Conservation (phyloP, 192 early-diverging fungal species). For the Gorgonomyces haynaldii region DNA sequence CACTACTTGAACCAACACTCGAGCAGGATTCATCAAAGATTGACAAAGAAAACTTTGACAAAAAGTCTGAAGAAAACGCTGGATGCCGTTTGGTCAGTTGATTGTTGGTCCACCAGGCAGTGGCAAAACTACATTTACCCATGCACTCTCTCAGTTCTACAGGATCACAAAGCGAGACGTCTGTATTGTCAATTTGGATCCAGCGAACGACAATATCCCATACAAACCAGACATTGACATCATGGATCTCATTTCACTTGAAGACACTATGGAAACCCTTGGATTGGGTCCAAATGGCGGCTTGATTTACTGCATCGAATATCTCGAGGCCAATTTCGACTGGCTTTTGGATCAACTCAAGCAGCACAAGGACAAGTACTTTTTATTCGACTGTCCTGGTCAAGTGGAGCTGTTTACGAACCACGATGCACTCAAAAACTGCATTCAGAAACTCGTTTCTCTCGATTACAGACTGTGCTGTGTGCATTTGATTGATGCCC, state of each 20-base stretch:
- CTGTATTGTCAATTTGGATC: slow-evolving; percentile 48
- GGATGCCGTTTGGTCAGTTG: slow-evolving; percentile 33
- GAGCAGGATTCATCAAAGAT: too few relatives aligned
- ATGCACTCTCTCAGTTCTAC: slow-evolving; percentile 39
- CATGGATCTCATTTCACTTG: slow-evolving; percentile 37
- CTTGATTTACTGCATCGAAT: slow-evolving; percentile 51
- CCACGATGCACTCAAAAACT: slow-evolving; percentile 66
- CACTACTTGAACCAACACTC: slow-evolving; percentile 12
- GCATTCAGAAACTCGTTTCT: slow-evolving; percentile 54
- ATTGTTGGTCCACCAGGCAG: slow-evolving; percentile 28
- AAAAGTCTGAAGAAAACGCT: too few relatives aligned
- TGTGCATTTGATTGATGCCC: slow-evolving; percentile 82
- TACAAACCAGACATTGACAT: slow-evolving; percentile 38
- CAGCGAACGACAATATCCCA: slow-evolving; percentile 47
- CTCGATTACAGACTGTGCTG: slow-evolving; percentile 53
- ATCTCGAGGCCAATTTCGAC: slow-evolving; percentile 49
- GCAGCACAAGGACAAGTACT: slow-evolving; percentile 37
- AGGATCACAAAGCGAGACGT: slow-evolving; percentile 18
- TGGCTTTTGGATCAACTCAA: slow-evolving; percentile 35
- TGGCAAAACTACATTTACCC: slow-evolving; percentile 48
- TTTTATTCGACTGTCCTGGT: slow-evolving; percentile 48
- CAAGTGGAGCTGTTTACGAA: slow-evolving; percentile 52
- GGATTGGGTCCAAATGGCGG: slow-evolving; percentile 47
- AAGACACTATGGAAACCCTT: slow-evolving; percentile 39
- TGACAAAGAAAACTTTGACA: too few relatives aligned